phyloP scores from a whole-genome alignment of 2,329 filamentous ascomycete species.

The Dactylellina cionopaga region DNA sequence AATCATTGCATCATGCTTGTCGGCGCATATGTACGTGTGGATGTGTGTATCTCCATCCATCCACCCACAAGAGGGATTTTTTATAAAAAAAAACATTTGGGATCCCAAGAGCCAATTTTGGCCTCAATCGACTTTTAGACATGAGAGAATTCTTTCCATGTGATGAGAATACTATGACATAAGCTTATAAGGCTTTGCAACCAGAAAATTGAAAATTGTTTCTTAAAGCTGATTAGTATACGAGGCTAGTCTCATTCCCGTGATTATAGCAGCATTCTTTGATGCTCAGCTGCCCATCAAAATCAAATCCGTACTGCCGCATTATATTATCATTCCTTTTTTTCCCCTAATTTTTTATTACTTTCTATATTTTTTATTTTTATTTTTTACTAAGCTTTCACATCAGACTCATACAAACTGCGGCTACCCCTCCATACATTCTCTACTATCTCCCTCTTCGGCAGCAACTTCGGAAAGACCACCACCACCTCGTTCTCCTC shows the following conservation, averaged over 20 bases:
- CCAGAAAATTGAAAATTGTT: background rate
- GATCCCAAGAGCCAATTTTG: no score
- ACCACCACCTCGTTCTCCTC: constrained; percentile 89
- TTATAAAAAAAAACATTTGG: no score
- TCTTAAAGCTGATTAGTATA: constrained; percentile 29
- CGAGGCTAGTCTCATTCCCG: background rate
- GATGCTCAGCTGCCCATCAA: background rate
- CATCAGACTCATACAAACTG: constrained; percentile 75
- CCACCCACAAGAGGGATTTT: constrained; percentile 33
- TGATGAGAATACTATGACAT: constrained; percentile 41
- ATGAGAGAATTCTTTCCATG: no score
- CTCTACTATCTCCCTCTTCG: constrained; percentile 78
- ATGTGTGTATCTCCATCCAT: no score
- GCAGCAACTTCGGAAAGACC: constrained; percentile 87
- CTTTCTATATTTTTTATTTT: no score
- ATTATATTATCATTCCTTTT: constrained; percentile 14
- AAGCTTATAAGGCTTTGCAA: background rate
- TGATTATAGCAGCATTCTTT: constrained; percentile 26
- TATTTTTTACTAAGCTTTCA: constrained; percentile 26
- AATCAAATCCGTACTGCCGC: background rate
- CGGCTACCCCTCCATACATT: constrained; percentile 88
- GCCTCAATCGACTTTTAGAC: no score
- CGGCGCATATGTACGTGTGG: constrained; percentile 6
- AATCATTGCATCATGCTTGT: constrained; percentile 45
- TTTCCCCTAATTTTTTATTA: background rate